These are phyloP conservation scores for Xylaria sp. DNA, from an alignment of 2,329 filamentous ascomycete species.

Conservation along the genomic window DNA sequence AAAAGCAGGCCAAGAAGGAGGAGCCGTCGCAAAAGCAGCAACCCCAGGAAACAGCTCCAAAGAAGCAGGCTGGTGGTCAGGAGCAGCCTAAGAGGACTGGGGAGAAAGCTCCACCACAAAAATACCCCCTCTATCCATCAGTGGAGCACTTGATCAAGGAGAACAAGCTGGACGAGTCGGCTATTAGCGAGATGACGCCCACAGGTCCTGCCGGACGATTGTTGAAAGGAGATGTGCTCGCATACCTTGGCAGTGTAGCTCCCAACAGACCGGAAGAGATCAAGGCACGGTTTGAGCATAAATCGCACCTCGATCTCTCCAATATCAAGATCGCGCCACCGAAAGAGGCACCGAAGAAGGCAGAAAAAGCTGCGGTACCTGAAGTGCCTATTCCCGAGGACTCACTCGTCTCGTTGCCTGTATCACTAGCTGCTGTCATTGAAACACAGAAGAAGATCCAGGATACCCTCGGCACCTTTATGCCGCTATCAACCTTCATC, in stretches of 20 bases:
- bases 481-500: slow-evolving; percentile 87
- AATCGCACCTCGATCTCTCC: slow-evolving; percentile 85
- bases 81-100: slow-evolving; percentile 40
- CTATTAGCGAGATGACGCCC: slow-evolving; percentile 79
- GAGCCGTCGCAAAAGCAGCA: slow-evolving; percentile 28
- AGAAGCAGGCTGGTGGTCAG: slow-evolving; percentile 39
- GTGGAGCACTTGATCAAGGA: slow-evolving; percentile 80
- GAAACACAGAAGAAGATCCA: slow-evolving; percentile 82
- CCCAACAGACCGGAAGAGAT: slow-evolving; percentile 71
- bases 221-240: slow-evolving; percentile 93
- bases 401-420: slow-evolving; percentile 68
- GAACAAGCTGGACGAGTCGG: slow-evolving; percentile 74
- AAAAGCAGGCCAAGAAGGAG: slow-evolving; percentile 40
- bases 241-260: slow-evolving; percentile 79
- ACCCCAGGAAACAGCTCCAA: slow-evolving; percentile 34
- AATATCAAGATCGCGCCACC: slow-evolving; percentile 81
- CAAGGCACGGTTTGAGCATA: slow-evolving; percentile 71
- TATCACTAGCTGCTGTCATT: slow-evolving; percentile 78
- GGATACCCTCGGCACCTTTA: slow-evolving; percentile 73
- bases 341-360: slow-evolving; percentile 46
- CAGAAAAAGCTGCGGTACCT: slow-evolving; percentile 41
- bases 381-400: slow-evolving; percentile 48
- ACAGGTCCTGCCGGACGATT: slow-evolving; percentile 87
- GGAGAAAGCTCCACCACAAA: slow-evolving; percentile 63
- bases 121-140: slow-evolving; percentile 78